Base-by-base conservation (phyloP, 1,139 yeast species). In the Komagataea norvegica region DNA sequence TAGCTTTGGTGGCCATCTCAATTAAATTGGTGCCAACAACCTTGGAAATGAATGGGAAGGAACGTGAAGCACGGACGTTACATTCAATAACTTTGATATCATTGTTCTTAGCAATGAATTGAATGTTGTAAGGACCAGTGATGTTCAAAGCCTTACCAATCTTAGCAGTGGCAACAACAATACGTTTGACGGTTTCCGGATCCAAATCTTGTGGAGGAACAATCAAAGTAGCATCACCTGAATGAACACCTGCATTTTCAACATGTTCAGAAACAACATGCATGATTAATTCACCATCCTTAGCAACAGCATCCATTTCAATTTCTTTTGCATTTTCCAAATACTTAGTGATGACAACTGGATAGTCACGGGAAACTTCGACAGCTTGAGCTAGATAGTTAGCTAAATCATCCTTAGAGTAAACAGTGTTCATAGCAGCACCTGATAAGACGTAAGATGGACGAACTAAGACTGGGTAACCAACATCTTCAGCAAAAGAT, bases 211-310 rank as follows among this genome's bases (percentile, higher is more conserved):
- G 97, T 33, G 97, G 96, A 43, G 98, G 98, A 45, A 91, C 95
- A 63, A 91, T 83, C 59, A 91, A 72, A 34, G 98, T 91, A 45
- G 98, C 98, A 66, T 91, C 98, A 73, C 98, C 98, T 43, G 98
- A 91, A 67, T 91, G 98, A 40, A 91, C 96, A 77, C 98, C 98
- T 21, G 98, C 98, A 60, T 91, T 91, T 67, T 91, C 98, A 56
- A 91, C 97, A 62, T 91, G 98, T 67, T 93, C 98, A 42, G 96
- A 88, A 44, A 91, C 96, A 61, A 88, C 97, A 61, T 91, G 98
- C 91, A 91, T 87, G 51, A 91, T 77, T 70, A 91, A 72, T 63
- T 88, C 78, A 66, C 98, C 98, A 57, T 91, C 87, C 60, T 77
- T 78, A 37, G 98, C 97, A 55, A 91, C 98, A 37, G 96, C 98